Base-by-base conservation (phyloP, 768 basidiomycete genomes). In the Lentinula guzmanii region DNA sequence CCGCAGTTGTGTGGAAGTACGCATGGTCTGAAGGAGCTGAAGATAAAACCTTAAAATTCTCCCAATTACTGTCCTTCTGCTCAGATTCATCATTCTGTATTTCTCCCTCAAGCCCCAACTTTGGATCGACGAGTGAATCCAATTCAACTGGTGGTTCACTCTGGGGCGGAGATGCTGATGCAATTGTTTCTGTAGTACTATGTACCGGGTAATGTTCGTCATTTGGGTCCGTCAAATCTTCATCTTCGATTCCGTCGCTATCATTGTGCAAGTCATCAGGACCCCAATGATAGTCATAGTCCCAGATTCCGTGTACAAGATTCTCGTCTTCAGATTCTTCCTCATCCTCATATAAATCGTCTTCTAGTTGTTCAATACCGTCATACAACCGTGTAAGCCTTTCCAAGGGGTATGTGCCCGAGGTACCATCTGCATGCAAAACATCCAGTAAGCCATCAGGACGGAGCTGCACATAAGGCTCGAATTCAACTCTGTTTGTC, bases 11-110 rank as follows among this genome's bases (percentile, higher is more conserved):
- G 35, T 79, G 79, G 69, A 83, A 82, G 73, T 89, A 98, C 2
- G 91, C 88, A 66, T 98, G 95, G 68, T 97, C 95, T 52, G 65
- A 66, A 24, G 95, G 94, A 15, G 89, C 88, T 37, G 83, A 80
- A 35, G 91, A 72, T 28, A 93, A 75, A 46, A 96, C 75, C 58
- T 88, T 86, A 68, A 98, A 98, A n/a, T 86, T 84, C 65, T 85
- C 85, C 93, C 92, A 95, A 43, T 41, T 62, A 58, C 60, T 64
- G 43, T 67, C 63, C 16, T 60, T 50, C 4, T 69, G 73, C 62
- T 70, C 69, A 2, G 75, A 72, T 7, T 66, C 64, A 7, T 63
- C 63, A 46, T 9, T 39, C 28, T 37, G 51, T 15, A 61, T 31
- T 21, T 34, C 31, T 33, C 13, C 52, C 37, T 48, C 28, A n/a